Evolutionary conservation across 2,329 filamentous ascomycete species (phyloP), one percentile per base, ranked within the genome.

Genomic region (Capronia coronata): DNA sequence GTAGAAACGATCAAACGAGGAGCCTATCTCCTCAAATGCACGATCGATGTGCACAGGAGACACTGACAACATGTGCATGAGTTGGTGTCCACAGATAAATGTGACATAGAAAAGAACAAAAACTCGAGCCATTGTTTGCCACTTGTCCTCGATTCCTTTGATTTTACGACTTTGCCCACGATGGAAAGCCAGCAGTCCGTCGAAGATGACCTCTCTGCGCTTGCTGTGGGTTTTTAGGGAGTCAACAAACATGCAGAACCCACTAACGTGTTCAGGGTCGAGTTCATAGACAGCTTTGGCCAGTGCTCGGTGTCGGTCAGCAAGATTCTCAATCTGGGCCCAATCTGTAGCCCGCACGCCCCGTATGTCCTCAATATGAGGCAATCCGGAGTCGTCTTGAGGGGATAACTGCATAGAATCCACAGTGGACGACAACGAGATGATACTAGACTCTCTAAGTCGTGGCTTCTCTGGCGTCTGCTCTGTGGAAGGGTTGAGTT

Each of bases 241-340:
- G 19, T 39, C 18, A 27, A 57, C 5, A 21, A 50, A 51, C 1
- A n/a, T 4, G 18, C 22, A 34, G 11, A 57, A 16, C 9, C 27
- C 6, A 8, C 14, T n/a, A 13, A 43, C 25, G 4, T n/a, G 21
- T 5, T 47, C 40, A 6, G n/a, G 8, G 2, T 45, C 35, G 14
- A 58, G 37, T n/a, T 18, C 23, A 30, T 51, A 58, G 18, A 58
- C 40, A 18, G 49, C 48, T 47, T 58, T 68, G 2, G 62, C 63
- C 32, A 71, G 53, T 18, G 69, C 52, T 18, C 58, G 57, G 14
- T 55, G 52, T 4, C 72, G 63, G 52, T 78, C 72, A 7, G 53
- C 37, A 2, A 63, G 60, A 7, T 65, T 62, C 30, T 67, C 58
- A 2, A 77, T 60, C 1, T 64, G 47, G 2, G 54, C 46, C 63